These are phyloP conservation scores for Glonium stellatum DNA, from an alignment of 495 filamentous ascomycete species.

Conservation along the genomic window DNA sequence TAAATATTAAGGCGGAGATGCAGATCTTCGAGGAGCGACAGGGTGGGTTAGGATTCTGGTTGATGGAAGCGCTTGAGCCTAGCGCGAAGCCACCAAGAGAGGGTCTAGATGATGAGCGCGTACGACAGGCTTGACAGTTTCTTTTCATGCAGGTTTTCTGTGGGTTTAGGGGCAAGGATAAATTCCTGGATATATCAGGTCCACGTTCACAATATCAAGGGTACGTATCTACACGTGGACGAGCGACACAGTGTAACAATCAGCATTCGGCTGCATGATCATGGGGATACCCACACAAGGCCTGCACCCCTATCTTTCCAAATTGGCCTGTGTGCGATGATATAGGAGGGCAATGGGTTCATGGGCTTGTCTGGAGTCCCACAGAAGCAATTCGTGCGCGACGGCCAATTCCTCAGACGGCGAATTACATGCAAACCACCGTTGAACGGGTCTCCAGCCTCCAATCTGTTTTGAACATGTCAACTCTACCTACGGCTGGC, in stretches of 20 bases:
- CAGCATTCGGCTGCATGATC: background rate
- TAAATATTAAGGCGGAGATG: conserved; percentile 84
- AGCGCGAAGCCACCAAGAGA: background rate
- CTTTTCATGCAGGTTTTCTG: background rate
- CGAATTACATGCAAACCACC: background rate
- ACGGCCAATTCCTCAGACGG: background rate
- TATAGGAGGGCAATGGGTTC: background rate
- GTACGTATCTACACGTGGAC: conserved; percentile 1
- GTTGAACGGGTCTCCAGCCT: background rate
- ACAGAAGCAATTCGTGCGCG: conserved; percentile 1
- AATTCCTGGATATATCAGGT: background rate
- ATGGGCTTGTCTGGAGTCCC: background rate
- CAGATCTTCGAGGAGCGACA: conserved; percentile 58
- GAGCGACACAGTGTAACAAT: conserved; percentile 5
- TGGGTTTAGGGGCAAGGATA: background rate
- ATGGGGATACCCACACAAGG: background rate
- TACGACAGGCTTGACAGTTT: background rate
- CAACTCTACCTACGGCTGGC: background rate
- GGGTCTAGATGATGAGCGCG: background rate
- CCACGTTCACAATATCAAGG: conserved; percentile 1
- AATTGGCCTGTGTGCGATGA: background rate
- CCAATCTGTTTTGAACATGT: background rate
- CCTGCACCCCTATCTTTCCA: conserved; percentile 14
- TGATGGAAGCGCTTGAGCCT: conserved; percentile 10
- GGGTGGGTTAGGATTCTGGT: conserved; percentile 18